Conservation (phyloP, 116 monocot genomes). For the Trichopus zeylanicus region DNA sequence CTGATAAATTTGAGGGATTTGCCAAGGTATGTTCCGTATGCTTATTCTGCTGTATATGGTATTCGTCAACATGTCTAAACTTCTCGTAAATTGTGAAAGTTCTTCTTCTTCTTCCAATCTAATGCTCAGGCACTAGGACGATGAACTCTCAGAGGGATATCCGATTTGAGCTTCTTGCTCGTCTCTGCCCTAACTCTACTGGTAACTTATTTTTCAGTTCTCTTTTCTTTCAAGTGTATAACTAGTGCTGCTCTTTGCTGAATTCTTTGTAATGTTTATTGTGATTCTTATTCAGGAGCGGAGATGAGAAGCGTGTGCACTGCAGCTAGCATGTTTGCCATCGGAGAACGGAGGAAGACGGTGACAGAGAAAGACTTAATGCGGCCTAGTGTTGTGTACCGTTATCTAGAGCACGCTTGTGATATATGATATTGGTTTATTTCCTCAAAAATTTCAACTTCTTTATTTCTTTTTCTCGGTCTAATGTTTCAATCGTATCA, state of each 20-base stretch:
- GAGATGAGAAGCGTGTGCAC: conserved; percentile 95
- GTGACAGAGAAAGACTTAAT: conserved; percentile 97
- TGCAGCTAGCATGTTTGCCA: conserved; percentile 91
- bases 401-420: too few relatives aligned
- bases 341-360: conserved; percentile 85
- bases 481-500: too few relatives aligned
- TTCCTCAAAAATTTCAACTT: too few relatives aligned
- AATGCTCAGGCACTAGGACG: conserved; percentile 67
- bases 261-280: too few relatives aligned
- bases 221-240: too few relatives aligned
- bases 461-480: too few relatives aligned
- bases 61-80: neutral
- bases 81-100: neutral
- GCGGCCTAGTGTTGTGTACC: too few relatives aligned
- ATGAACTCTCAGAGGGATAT: conserved; percentile 93
- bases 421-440: too few relatives aligned
- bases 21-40: conserved; percentile 46
- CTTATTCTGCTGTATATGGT: neutral
- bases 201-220: conserved; percentile 24
- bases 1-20: conserved; percentile 88
- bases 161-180: conserved; percentile 87
- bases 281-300: conserved; percentile 67
- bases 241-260: too few relatives aligned
- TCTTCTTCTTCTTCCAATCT: neutral
- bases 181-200: conserved; percentile 90